Evolutionary conservation across 2,329 filamentous ascomycete genomes (phyloP), one percentile per base, ranked within the genome.

Genomic region (Didymella pinodella): DNA sequence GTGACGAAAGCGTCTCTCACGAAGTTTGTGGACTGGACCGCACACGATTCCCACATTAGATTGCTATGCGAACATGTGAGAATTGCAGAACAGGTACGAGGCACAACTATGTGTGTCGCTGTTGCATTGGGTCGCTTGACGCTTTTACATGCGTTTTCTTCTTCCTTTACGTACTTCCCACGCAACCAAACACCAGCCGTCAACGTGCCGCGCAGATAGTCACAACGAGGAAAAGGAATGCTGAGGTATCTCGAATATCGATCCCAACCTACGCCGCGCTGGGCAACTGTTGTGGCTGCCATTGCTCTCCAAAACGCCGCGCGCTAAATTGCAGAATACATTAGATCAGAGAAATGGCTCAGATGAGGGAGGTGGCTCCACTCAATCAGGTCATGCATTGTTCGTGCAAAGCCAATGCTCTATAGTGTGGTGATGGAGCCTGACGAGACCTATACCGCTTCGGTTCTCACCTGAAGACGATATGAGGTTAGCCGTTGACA

Each of bases 381-480:
- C 43, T 59, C 48, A 32, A 55, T 40, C 36, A 40, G 36, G 11
- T 20, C 36, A 18, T 18, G 36, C 36, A 20, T 40, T 20, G 36
- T 40, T 40, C 18, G 40, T 18, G 48, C 29, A 34, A 45, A 45
- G n/a, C 25, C 16, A 51, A 26, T 7, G 7, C 43, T 11, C 45
- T 36, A 16, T 12, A 22, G 14, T 40, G 38, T 53, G 51, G 41
- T 34, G 28, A 7, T 16, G n/a, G 26, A 25, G 52, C 43, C 20
- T 20, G 44, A 44, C 34, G 26, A 41, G 34, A 49, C 34, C 43
- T 57, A 61, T 46, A 54, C 16, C 46, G 58, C 90, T 28, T 55
- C 61, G 49, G 57, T 57, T 62, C 60, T 65, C 43, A 55, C 56
- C 69, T 72, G 59, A 56, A 54, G 34, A 65, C 65, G 60, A 61